phyloP scores from a whole-genome alignment of 2,329 filamentous ascomycete species.

The Colletotrichum sansevieriae region DNA sequence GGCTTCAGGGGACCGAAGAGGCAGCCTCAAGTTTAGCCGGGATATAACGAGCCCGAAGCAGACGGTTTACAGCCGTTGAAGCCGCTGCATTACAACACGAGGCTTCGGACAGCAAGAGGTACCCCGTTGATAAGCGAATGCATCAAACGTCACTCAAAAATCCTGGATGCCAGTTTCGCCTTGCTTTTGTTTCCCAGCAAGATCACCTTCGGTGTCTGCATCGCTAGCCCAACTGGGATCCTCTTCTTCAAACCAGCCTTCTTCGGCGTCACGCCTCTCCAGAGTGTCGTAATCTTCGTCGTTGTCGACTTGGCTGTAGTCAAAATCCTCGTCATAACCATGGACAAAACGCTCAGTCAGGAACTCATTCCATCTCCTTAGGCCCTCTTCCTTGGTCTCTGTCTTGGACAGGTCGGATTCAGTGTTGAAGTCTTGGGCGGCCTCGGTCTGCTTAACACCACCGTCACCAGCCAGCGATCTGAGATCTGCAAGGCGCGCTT shows the following conservation, averaged over 20 bases:
- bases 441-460: not conserved
- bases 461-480: constrained; percentile 10
- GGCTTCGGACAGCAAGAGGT: not conserved
- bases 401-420: constrained; percentile 53
- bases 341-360: constrained; percentile 80
- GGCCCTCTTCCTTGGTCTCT: constrained; percentile 74
- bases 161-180: constrained; percentile 82
- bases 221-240: constrained; percentile 75
- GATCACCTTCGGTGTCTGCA: constrained; percentile 46
- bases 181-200: constrained; percentile 24
- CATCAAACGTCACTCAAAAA: constrained; percentile 61
- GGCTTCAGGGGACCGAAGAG: too few species aligned
- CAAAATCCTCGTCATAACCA: constrained; percentile 83
- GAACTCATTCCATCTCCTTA: constrained; percentile 77
- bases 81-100: not conserved
- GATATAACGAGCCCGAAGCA: not conserved
- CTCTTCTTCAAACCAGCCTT: constrained; percentile 85
- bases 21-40: constrained; percentile 7
- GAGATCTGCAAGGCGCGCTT: constrained; percentile 77
- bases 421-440: constrained; percentile 10
- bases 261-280: constrained; percentile 73
- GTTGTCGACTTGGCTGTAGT: constrained; percentile 78
- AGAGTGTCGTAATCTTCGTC: constrained; percentile 78
- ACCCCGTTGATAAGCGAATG: too few species aligned
- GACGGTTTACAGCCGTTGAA: not conserved